Evolutionary conservation across 2,329 filamentous ascomycete species (phyloP), one percentile per base, ranked within the genome.

Genomic region (Furcasterigmium sp.): DNA sequence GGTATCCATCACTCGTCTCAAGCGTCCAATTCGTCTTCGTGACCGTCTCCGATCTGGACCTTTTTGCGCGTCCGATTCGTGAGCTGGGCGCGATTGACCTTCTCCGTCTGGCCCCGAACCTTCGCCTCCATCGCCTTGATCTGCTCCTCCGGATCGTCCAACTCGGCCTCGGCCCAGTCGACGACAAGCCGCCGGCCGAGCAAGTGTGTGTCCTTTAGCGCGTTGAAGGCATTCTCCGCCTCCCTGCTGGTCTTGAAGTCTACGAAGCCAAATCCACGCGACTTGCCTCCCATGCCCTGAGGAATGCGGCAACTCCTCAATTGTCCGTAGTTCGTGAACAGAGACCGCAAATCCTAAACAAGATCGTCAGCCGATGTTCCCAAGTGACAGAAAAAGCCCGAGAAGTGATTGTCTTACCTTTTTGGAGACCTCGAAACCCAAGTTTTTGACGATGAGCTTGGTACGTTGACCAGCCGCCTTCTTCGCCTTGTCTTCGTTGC

Each of bases 81-180:
- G 59, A 97, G 83, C 63, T 89, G 84, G 68, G 95, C 89, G 58
- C 95, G 72, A 55, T 87, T 87, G 58, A 97, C 85, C 69, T 91
- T 93, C 70, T 94, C 87, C 63, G 87, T 80, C 69, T 97, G 91
- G 47, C 84, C 82, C 49, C 87, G 87, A 59, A 94, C 85, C 76
- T 96, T 98, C 76, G 87, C 87, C 69, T 95, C 88, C 85, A 98
- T 95, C 71, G 89, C 91, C 62, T 87, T 84, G 60, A 98, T 93
- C 69, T 97, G 91, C 66, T 91, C 89, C 70, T 98, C 93, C 3
- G 93, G 84, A 69, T 97, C 91, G 53, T 93, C 76, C 30, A 87
- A 79, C 56, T 97, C 93, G 51, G 85, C 87, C 57, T 89, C 84
- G 30, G 91, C 91, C 68, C 90, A 97, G 61, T 96, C 88, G 48